These are phyloP conservation scores for Candida koratica DNA, from an alignment of 805 yeast genomes.

Conservation along the genomic window DNA sequence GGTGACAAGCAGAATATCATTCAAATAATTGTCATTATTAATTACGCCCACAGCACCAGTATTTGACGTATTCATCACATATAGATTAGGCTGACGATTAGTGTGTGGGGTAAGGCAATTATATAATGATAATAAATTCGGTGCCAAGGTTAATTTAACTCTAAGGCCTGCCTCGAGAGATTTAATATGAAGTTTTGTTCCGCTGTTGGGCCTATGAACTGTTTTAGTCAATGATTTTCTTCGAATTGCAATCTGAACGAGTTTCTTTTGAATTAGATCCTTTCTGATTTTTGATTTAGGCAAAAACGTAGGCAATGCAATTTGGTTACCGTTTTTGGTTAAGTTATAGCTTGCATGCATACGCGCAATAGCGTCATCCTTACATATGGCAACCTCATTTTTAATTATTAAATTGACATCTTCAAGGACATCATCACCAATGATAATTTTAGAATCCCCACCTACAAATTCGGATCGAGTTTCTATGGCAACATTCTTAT, in stretches of 20 bases:
- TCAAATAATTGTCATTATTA: constrained; percentile 10
- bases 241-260: constrained; percentile 32
- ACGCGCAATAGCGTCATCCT: too few species aligned
- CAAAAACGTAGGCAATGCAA: constrained; percentile 6
- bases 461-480: constrained; percentile 1
- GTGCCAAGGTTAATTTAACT: constrained; percentile 45
- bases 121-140: constrained; percentile 42
- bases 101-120: constrained; percentile 38
- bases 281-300: constrained; percentile 13
- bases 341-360: too few species aligned
- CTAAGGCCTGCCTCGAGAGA: constrained; percentile 51
- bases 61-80: constrained; percentile 8
- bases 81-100: constrained; percentile 19
- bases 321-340: not conserved
- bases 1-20: constrained; percentile 12
- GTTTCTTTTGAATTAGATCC: constrained; percentile 14
- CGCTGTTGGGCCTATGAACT: constrained; percentile 1
- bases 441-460: not conserved
- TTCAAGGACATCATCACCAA: not conserved
- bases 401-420: not conserved
- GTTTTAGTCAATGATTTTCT: constrained; percentile 24
- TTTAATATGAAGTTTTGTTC: constrained; percentile 34
- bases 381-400: too few species aligned
- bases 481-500: constrained; percentile 5
- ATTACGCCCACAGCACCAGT: not conserved